Percentiles rank a stretch among this genome's conserved stretches.
phyloP scores from a whole-genome alignment of 2,329 filamentous ascomycete genomes.

The Penicillium crustosum region DNA sequence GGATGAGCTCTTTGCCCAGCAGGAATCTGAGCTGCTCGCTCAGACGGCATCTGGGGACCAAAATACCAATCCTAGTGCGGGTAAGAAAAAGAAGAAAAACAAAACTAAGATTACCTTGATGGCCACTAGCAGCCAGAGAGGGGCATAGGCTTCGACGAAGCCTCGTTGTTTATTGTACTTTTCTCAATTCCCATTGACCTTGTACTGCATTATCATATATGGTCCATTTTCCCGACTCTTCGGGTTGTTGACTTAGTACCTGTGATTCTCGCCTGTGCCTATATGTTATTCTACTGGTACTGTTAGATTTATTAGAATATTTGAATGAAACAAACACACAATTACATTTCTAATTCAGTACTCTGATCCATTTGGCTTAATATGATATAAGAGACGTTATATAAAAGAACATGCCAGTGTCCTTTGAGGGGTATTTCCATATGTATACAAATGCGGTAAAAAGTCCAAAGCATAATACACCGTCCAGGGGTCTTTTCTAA shows the following conservation, averaged over 20 bases:
- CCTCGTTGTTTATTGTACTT: background rate
- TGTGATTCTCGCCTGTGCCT: background rate
- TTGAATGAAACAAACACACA: background rate
- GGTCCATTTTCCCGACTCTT: background rate
- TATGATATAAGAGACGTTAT: background rate
- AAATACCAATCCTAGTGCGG: conserved; percentile 15
- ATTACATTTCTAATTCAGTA: background rate
- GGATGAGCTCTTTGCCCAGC: conserved; percentile 68
- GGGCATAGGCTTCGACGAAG: conserved; percentile 44
- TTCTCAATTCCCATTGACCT: background rate
- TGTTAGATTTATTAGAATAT: background rate
- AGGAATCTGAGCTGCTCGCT: conserved; percentile 51
- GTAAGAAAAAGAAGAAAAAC: conserved; percentile 65
- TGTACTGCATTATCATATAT: conserved; percentile 1
- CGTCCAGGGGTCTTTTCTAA: background rate
- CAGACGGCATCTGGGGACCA: conserved; percentile 44
- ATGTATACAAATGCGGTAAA: background rate
- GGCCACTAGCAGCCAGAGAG: conserved; percentile 63
- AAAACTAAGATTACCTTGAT: conserved; percentile 69
- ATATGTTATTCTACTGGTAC: background rate
- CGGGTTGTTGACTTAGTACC: background rate
- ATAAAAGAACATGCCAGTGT: background rate
- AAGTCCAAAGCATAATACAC: background rate
- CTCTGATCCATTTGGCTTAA: background rate
- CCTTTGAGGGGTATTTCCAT: background rate